Evolutionary conservation across 257 asterid genomes (phyloP).

Genomic region (Solanum chilense): DNA sequence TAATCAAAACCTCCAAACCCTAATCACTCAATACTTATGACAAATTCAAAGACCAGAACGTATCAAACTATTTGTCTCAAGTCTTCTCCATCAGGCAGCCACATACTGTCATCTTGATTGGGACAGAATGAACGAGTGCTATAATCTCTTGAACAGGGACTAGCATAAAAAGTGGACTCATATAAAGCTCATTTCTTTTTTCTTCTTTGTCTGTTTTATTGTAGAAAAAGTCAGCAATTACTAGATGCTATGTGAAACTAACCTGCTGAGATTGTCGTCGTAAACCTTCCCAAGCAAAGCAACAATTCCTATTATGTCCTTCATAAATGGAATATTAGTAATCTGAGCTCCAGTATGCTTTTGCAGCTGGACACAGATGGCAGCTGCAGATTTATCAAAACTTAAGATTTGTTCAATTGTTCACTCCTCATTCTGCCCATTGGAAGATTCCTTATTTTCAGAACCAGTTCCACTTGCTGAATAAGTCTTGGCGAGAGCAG

Average conservation of each 20-base stretch:
- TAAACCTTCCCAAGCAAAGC: constrained; percentile 63
- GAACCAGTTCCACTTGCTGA: constrained; percentile 11
- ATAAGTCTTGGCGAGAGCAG: constrained; percentile 45
- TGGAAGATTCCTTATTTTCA: constrained; percentile 18
- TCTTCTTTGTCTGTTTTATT: background rate
- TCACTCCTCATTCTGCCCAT: constrained; percentile 30
- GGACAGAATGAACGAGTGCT: background rate
- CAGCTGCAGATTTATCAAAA: too few species aligned
- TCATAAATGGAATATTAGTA: too few species aligned
- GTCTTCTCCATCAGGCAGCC: background rate
- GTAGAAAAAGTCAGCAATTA: background rate
- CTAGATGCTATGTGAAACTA: constrained; percentile 9
- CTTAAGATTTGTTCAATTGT: constrained; percentile 30
- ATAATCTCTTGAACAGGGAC: background rate
- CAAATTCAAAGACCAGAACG: background rate
- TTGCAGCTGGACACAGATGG: too few species aligned
- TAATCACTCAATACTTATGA: background rate
- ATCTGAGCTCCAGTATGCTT: too few species aligned
- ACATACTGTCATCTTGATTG: background rate
- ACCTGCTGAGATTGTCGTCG: constrained; percentile 72
- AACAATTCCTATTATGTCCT: constrained; percentile 66
- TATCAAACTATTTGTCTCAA: background rate
- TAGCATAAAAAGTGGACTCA: background rate
- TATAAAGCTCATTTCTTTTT: background rate
- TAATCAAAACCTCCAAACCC: background rate